These are phyloP conservation scores for Coix lacrymajobi DNA, from an alignment of 176 grass and related monocot species.

Conservation along the genomic window DNA sequence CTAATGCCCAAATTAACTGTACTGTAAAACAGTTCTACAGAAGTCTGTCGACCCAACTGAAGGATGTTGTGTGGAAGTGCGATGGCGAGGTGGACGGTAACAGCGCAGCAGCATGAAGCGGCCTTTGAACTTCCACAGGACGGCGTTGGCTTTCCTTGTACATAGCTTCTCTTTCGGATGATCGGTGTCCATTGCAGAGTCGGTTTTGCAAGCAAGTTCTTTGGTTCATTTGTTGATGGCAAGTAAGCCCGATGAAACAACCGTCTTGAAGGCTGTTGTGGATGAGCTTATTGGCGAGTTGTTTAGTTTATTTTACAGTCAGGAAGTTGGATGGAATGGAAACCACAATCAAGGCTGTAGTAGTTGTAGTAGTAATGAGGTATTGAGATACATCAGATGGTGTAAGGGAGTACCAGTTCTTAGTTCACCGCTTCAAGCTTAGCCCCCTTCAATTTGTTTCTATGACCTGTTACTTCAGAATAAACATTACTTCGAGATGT, in stretches of 20 bases:
- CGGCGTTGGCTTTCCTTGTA: conserved; percentile 6
- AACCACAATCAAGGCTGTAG: not conserved
- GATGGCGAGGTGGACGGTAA: conserved; percentile 58
- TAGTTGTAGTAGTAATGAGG: not conserved
- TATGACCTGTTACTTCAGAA: not conserved
- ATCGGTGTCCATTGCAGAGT: conserved; percentile 1
- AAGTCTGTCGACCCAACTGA: conserved; percentile 66
- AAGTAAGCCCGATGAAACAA: conserved; percentile 39
- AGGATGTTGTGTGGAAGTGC: conserved; percentile 93
- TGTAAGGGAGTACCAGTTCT: not conserved
- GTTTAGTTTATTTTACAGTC: conserved; percentile 17
- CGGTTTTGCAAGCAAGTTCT: conserved; percentile 19
- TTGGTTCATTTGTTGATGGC: conserved; percentile 53
- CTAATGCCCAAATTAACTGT: not conserved
- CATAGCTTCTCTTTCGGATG: conserved; percentile 22
- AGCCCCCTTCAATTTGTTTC: not conserved
- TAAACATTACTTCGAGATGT: not conserved
- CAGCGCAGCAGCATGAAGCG: conserved; percentile 18
- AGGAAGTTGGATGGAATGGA: conserved; percentile 2
- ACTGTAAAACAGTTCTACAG: conserved; percentile 78
- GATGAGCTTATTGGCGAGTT: conserved; percentile 32
- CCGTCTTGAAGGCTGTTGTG: conserved; percentile 12
- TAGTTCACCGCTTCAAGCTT: conserved; percentile 3
- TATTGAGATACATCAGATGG: not conserved
- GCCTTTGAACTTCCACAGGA: not conserved